Evolutionary conservation across 148 eudicot species (phyloP), one percentile per base, ranked within the genome.

Genomic region (Salicornia ramosissima): DNA sequence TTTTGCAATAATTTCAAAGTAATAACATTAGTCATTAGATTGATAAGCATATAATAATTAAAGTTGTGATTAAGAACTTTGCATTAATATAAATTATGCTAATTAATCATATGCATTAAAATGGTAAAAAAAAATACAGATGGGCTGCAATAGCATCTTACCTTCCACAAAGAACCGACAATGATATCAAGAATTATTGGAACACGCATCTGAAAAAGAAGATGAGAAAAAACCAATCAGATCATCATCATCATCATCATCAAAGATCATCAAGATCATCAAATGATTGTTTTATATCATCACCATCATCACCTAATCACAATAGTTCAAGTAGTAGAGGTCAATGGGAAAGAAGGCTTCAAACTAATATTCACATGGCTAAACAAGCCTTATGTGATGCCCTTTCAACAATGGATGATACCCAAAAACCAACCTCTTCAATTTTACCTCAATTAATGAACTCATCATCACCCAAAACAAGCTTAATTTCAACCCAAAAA

Each of bases 341-440:
- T 18, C 88, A 88, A 33, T 90, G 96, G 96, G 96, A 90, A 59
- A 84, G 76, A 71, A 82, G 86, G 64, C 87, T 90, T 49, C 96
- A 90, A 76, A 82, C 90, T 9, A 89, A 87, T 49, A 90, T 90
- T 62, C 75, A 83, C 75, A 77, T 78, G 56, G 91, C 93, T 69
- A 88, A 88, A 82, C 96, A 88, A 77, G 96, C 92, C 77, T 78
- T 90, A 25, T 72, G 74, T 19, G 89, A 88, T 64, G 93, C 96
- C 4, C 67, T 90, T 24, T 84, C 93, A 8, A 34, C 73, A n/a
- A 56, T 69, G 40, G 63, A 67, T 75, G 19, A 4, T 18, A 19
- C 53, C 3, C 57, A 67, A 29, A 52, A 80, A 65, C 21, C 70
- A 45, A 2, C 70, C 46, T 51, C 56, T 22, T 53, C 21, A n/a